Evolutionary conservation across 2,329 filamentous ascomycete species (phyloP).

Genomic region (Chrysoporthe puriensis): DNA sequence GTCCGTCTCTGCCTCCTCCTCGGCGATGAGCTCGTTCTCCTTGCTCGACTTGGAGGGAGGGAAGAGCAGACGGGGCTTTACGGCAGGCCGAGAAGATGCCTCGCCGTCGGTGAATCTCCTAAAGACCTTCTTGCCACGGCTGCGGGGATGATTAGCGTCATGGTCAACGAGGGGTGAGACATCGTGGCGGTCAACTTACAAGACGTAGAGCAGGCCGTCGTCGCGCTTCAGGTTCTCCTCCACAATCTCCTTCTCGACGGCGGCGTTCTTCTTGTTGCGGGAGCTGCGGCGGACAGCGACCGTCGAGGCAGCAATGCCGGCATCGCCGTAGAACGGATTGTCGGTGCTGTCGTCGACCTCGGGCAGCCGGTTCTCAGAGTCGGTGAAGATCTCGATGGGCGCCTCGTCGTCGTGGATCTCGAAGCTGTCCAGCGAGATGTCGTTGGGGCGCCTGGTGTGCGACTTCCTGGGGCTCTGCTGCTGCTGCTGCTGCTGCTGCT

Average conservation of each 20-base stretch:
- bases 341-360: slow-evolving; percentile 65
- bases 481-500: slow-evolving; percentile 33
- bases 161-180: neutral
- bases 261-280: slow-evolving; percentile 51
- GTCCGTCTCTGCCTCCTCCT: slow-evolving; percentile 64
- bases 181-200: slow-evolving; percentile 60
- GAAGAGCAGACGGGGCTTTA: slow-evolving; percentile 76
- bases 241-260: slow-evolving; percentile 58
- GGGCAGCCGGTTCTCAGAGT: slow-evolving; percentile 78
- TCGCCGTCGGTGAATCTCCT: slow-evolving; percentile 62
- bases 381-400: slow-evolving; percentile 75
- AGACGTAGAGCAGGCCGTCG: slow-evolving; percentile 76
- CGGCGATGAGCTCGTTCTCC: slow-evolving; percentile 42
- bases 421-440: slow-evolving; percentile 62
- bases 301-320: slow-evolving; percentile 43
- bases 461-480: slow-evolving; percentile 59
- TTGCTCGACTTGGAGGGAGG: slow-evolving; percentile 50
- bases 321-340: slow-evolving; percentile 71
- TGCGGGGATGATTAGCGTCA: slow-evolving; percentile 39
- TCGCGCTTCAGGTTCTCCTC: slow-evolving; percentile 62
- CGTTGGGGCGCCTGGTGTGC: slow-evolving; percentile 60
- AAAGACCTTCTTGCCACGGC: slow-evolving; percentile 80
- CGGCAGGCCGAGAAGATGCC: slow-evolving; percentile 35
- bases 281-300: slow-evolving; percentile 57
- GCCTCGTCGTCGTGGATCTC: slow-evolving; percentile 58